A percentile compares a stretch with the other conserved stretches of the same genome.
These are phyloP conservation scores for Exophiala mesophila DNA, from an alignment of 2,329 filamentous ascomycete genomes.

Conservation along the genomic window DNA sequence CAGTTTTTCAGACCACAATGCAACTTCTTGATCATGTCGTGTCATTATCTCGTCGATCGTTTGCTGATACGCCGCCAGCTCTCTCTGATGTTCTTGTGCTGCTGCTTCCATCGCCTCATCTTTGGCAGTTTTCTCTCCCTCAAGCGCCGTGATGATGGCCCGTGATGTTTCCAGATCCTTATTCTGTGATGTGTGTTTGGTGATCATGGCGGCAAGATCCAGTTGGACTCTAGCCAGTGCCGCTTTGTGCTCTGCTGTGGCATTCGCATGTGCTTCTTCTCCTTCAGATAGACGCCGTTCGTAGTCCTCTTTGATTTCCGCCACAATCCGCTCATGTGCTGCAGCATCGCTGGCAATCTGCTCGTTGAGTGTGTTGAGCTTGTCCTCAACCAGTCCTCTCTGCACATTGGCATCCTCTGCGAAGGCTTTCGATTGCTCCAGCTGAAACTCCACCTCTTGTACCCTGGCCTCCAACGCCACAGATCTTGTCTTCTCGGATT, in stretches of 20 bases:
- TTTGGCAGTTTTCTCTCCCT: conserved; percentile 11
- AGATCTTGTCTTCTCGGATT: conserved; percentile 32
- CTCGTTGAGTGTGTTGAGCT: conserved; percentile 33
- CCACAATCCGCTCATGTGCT: conserved; percentile 6
- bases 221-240: conserved; percentile 21
- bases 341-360: conserved; percentile 33
- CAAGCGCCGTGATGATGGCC: conserved; percentile 6
- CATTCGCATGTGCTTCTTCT: conserved; percentile 12
- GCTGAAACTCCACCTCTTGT: conserved; percentile 28
- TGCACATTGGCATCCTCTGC: conserved; percentile 37
- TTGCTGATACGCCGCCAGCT: conserved; percentile 8
- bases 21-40: conserved; percentile 12
- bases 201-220: conserved; percentile 23
- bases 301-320: conserved; percentile 7
- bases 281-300: conserved; percentile 9
- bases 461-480: conserved; percentile 35
- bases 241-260: conserved; percentile 15
- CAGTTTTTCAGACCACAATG: conserved; percentile 8
- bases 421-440: conserved; percentile 32
- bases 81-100: conserved; percentile 5
- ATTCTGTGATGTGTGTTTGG: conserved; percentile 22
- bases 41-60: conserved; percentile 6
- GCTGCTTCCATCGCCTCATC: conserved; percentile 10
- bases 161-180: conserved; percentile 19
- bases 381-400: conserved; percentile 33